A percentile compares a stretch with the other conserved stretches of the same genome.
These are phyloP conservation scores for Liquidambar formosana DNA, from an alignment of 164 flowering plant genomes.

Conservation along the genomic window DNA sequence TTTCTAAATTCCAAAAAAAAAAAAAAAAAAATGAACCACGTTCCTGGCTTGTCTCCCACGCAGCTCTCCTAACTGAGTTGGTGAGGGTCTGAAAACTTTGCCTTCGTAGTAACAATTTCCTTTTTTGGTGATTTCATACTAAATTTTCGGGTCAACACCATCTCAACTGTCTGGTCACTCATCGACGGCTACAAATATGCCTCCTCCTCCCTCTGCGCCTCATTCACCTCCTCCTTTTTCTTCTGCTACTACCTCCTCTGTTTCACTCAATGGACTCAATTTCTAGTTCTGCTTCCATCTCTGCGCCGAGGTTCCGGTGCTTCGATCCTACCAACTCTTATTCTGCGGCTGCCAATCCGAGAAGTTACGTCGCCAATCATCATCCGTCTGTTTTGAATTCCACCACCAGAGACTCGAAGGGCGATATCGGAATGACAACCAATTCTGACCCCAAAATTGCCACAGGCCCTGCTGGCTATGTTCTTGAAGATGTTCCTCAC, in stretches of 20 bases:
- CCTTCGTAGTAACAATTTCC: too few species aligned
- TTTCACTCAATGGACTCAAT: constrained; percentile 9
- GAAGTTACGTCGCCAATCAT: background rate
- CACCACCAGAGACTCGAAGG: background rate
- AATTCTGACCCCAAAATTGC: constrained; percentile 33
- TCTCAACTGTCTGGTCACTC: background rate
- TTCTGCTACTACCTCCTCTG: background rate
- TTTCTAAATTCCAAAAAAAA: too few species aligned
- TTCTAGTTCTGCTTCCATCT: constrained; percentile 20
- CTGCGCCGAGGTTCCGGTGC: constrained; percentile 29
- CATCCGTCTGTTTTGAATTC: background rate
- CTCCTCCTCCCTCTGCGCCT: too few species aligned
- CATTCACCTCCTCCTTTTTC: background rate
- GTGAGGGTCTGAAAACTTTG: too few species aligned
- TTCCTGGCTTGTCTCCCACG: too few species aligned
- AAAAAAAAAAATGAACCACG: too few species aligned
- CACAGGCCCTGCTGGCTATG: constrained; percentile 42
- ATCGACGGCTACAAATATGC: background rate
- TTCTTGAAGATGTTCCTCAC: constrained; percentile 71
- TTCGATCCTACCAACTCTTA: constrained; percentile 33
- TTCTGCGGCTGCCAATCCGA: background rate
- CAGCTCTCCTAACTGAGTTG: too few species aligned
- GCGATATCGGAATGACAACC: constrained; percentile 3
- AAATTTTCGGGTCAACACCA: background rate
- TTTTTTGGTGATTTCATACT: too few species aligned